Evolutionary conservation across 139 green algal genomes (phyloP), one percentile per base, ranked within the genome.

Genomic region (Astrephomene gubernaculifera): DNA sequence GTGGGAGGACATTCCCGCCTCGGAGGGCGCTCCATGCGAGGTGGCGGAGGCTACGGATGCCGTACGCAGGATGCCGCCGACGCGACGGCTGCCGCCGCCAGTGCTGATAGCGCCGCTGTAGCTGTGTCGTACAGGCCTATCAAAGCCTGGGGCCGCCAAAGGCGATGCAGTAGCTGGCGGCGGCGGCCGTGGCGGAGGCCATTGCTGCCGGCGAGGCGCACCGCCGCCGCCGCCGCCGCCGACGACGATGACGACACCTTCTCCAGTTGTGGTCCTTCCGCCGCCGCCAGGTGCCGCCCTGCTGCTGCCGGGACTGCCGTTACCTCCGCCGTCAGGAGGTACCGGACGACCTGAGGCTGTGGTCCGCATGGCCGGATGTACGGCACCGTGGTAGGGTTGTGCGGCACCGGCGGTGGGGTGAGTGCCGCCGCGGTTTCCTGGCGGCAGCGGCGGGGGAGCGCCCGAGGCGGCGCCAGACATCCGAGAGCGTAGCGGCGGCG

Each of bases 1-100:
- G 3, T 35, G 35, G 9, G 19, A 2, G 31, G 73, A 35, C 14
- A 44, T 7, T 19, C 10, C 24, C n/a, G n/a, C n/a, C 35, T 38
- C 36, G 4, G 53, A 53, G 25, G 36, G 52, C 9, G 35, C 57
- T 38, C 57, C 54, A 38, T 82, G 57, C 4, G 75, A 82, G 33
- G 52, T 25, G 52, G 72, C 72, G 27, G 76, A 83, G 27, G 60
- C 43, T 0, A 83, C 38, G 19, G 76, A 83, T 39, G 60, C 76
- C 0, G 60, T 83, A 33, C 76, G 76, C 10, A 83, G 38, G 12
- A 83, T 83, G 60, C 76, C 76, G 76, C 76, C 76, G 17, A 39
- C 25, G 12, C 57, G 76, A 25, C 76, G 39, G 24, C 57, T 31
- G 45, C 44, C 71, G 71, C 71, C 65, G 65, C 65, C 63, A 41